phyloP scores from a whole-genome alignment of 768 basidiomycete species.

The Phlegmacium glaucopus region DNA sequence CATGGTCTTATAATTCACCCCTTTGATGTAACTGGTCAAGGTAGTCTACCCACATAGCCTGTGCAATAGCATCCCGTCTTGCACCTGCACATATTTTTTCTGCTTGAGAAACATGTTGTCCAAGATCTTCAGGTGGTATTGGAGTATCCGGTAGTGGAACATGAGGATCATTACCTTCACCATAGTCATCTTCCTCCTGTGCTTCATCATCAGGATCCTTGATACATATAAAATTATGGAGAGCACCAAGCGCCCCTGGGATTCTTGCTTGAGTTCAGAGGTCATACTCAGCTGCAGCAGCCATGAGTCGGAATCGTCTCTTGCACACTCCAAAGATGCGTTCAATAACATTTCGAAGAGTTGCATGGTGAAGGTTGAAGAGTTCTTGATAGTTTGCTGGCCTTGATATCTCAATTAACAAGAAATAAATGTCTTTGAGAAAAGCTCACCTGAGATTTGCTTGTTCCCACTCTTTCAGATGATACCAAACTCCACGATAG shows the following conservation, averaged over 20 bases:
- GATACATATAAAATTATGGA: conserved; percentile 25
- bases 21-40: not conserved
- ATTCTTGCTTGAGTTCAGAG: conserved; percentile 19
- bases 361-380: conserved; percentile 29
- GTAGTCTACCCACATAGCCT: conserved; percentile 15
- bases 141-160: not conserved
- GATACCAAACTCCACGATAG: conserved; percentile 29
- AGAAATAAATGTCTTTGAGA: conserved; percentile 5
- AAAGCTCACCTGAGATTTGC: conserved; percentile 15
- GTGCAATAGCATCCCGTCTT: conserved; percentile 11
- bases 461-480: conserved; percentile 30
- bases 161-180: not conserved
- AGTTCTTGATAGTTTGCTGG: conserved; percentile 27
- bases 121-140: conserved; percentile 9
- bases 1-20: conserved; percentile 1
- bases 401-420: conserved; percentile 16
- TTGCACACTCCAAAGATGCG: too few relatives aligned
- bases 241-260: conserved; percentile 15
- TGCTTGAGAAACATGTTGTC: conserved; percentile 5
- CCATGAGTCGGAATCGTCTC: conserved; percentile 15
- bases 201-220: conserved; percentile 18
- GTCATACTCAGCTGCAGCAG: conserved; percentile 15
- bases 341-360: too few relatives aligned
- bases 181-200: conserved; percentile 4
- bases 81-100: conserved; percentile 5